phyloP scores from a whole-genome alignment of 2,329 filamentous ascomycete species.

The Cytospora chrysosperma region DNA sequence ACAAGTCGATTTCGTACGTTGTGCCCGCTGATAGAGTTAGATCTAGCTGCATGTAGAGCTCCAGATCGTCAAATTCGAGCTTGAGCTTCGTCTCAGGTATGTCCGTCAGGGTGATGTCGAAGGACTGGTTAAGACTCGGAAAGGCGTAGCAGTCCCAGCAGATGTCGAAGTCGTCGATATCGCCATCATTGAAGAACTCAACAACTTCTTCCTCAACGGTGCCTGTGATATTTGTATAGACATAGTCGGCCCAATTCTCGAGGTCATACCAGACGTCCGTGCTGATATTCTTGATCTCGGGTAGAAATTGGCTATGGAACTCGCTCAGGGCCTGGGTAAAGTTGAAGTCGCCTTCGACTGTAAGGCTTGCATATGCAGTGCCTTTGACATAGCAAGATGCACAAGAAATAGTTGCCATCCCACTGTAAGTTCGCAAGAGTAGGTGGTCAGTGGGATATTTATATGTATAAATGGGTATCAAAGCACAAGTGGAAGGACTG shows the following conservation, averaged over 20 bases:
- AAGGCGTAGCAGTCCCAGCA: constrained; percentile 34
- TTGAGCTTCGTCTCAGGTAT: constrained; percentile 44
- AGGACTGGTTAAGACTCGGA: constrained; percentile 41
- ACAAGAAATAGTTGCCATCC: constrained; percentile 43
- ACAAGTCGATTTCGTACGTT: constrained; percentile 50
- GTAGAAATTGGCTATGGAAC: constrained; percentile 34
- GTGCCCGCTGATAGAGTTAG: constrained; percentile 41
- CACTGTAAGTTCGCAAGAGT: background rate
- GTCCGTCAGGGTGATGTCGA: constrained; percentile 43
- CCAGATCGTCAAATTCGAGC: constrained; percentile 50
- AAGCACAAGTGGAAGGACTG: constrained; percentile 12
- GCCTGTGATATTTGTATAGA: constrained; percentile 32
- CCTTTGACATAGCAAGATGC: constrained; percentile 52
- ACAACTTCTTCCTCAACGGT: constrained; percentile 29
- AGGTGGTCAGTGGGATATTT: background rate
- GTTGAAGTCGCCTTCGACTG: constrained; percentile 43
- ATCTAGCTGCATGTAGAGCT: constrained; percentile 51
- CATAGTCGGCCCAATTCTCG: constrained; percentile 31
- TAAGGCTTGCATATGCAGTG: constrained; percentile 42
- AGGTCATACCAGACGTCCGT: constrained; percentile 5
- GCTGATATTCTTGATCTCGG: constrained; percentile 37
- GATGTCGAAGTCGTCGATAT: constrained; percentile 30
- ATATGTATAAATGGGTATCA: constrained; percentile 1
- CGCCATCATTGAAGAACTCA: constrained; percentile 29
- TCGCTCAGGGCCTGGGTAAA: constrained; percentile 34